Percentiles rank a stretch among this genome's conserved stretches.
These are phyloP conservation scores for Myriangium duriaei DNA, from an alignment of 2,329 filamentous ascomycete species.

Conservation along the genomic window DNA sequence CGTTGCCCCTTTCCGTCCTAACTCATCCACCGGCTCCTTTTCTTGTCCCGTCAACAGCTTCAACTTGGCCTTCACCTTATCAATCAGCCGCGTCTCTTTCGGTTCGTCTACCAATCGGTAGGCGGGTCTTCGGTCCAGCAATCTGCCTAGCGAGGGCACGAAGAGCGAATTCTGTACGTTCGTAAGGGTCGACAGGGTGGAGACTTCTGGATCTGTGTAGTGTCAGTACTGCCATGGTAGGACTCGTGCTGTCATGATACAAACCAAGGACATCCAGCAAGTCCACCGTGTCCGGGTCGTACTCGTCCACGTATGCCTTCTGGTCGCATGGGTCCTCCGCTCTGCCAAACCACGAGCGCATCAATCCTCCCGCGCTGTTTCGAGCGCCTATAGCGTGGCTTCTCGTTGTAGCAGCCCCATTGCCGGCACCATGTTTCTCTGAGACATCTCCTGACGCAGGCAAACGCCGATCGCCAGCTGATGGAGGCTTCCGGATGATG, in stretches of 20 bases:
- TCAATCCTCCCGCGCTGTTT: too few relatives aligned
- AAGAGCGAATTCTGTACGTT: constrained; percentile 88
- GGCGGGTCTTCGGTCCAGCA: constrained; percentile 64
- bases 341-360: too few relatives aligned
- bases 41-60: constrained; percentile 7
- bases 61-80: constrained; percentile 11
- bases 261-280: constrained; percentile 56
- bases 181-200: constrained; percentile 69
- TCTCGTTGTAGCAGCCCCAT: too few relatives aligned
- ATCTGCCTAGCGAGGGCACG: constrained; percentile 64
- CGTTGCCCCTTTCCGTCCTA: constrained; percentile 18
- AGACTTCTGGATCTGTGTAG: constrained; percentile 62
- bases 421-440: too few relatives aligned
- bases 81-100: constrained; percentile 7
- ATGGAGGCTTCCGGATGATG: too few relatives aligned
- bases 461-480: too few relatives aligned
- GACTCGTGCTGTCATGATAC: too few relatives aligned
- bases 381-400: too few relatives aligned
- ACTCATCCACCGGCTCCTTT: not conserved
- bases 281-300: constrained; percentile 52
- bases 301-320: constrained; percentile 29
- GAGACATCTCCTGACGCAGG: too few relatives aligned
- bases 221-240: constrained; percentile 20
- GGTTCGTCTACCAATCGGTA: constrained; percentile 53
- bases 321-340: too few relatives aligned